Conservation (phyloP, 2,329 filamentous ascomycete species). For the Xylariomycetidae sp. region DNA sequence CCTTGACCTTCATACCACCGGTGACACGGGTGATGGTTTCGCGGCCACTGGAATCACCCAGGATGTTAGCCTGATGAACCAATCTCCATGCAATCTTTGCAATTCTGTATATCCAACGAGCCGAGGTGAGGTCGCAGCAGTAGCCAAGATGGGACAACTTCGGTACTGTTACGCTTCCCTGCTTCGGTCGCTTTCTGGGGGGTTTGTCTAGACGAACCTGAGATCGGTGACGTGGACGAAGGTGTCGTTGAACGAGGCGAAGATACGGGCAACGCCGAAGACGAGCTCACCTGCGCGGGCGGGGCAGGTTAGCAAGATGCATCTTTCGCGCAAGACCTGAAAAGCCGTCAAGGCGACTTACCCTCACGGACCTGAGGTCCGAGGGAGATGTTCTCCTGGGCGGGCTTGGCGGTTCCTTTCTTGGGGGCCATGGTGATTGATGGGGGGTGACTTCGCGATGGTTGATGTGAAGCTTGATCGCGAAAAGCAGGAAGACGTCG, state of each 20-base stretch:
- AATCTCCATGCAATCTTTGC: constrained; percentile 2
- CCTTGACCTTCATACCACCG: constrained; percentile 99
- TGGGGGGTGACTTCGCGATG: constrained; percentile 26
- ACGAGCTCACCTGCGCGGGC: constrained; percentile 79
- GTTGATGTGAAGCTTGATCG: constrained; percentile 15
- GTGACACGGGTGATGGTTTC: constrained; percentile 99
- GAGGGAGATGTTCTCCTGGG: constrained; percentile 96
- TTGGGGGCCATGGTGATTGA: constrained; percentile 82
- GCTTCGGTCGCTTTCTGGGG: too few relatives aligned
- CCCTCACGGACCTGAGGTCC: constrained; percentile 96
- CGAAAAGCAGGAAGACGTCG: constrained; percentile 4
- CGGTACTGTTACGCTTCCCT: too few relatives aligned
- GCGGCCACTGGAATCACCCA: constrained; percentile 81
- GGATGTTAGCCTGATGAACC: constrained; percentile 53
- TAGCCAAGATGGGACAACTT: too few relatives aligned
- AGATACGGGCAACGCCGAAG: constrained; percentile 97
- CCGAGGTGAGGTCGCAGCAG: too few relatives aligned
- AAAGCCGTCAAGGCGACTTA: constrained; percentile 47
- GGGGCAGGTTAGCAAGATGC: constrained; percentile 16
- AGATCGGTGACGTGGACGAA: constrained; percentile 99
- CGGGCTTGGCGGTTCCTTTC: constrained; percentile 80
- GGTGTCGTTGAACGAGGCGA: constrained; percentile 90
- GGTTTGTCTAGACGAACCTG: constrained; percentile 51
- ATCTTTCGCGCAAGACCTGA: too few relatives aligned
- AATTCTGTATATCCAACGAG: too few relatives aligned